phyloP scores from a whole-genome alignment of 176 grass and related monocot genomes.

The Bothriochloa decipiens region DNA sequence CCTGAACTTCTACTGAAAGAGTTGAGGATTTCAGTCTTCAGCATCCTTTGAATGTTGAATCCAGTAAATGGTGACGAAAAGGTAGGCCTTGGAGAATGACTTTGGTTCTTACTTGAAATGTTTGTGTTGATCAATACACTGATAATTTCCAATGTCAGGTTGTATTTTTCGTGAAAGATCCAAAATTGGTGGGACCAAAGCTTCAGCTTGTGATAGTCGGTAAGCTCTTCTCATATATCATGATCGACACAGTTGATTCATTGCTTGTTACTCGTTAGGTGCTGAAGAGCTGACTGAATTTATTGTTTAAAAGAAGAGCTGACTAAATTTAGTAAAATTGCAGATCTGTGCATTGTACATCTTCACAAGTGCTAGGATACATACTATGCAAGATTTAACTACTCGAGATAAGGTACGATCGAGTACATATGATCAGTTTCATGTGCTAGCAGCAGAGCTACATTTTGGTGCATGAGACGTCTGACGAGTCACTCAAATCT shows the following conservation, averaged over 20 bases:
- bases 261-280: neutral
- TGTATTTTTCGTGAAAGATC: slow-evolving; percentile 14
- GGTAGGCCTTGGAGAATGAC: slow-evolving; percentile 2
- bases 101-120: slow-evolving; percentile 22
- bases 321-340: slow-evolving; percentile 21
- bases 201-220: slow-evolving; percentile 4
- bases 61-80: slow-evolving; percentile 14
- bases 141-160: slow-evolving; percentile 33
- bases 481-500: neutral
- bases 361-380: neutral
- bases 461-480: slow-evolving; percentile 20
- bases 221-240: neutral
- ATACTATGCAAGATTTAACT: slow-evolving; percentile 10
- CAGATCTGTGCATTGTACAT: slow-evolving; percentile 17
- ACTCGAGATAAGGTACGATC: neutral
- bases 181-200: neutral
- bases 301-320: slow-evolving; percentile 8
- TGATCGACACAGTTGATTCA: slow-evolving; percentile 6
- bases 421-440: neutral
- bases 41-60: slow-evolving; percentile 13
- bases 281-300: slow-evolving; percentile 13
- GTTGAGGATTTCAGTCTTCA: neutral
- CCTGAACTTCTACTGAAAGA: slow-evolving; percentile 85
- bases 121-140: slow-evolving; percentile 2
- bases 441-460: neutral